Evolutionary conservation across 2,329 filamentous ascomycete genomes (phyloP).

Genomic region (Chaetomium strumarium): DNA sequence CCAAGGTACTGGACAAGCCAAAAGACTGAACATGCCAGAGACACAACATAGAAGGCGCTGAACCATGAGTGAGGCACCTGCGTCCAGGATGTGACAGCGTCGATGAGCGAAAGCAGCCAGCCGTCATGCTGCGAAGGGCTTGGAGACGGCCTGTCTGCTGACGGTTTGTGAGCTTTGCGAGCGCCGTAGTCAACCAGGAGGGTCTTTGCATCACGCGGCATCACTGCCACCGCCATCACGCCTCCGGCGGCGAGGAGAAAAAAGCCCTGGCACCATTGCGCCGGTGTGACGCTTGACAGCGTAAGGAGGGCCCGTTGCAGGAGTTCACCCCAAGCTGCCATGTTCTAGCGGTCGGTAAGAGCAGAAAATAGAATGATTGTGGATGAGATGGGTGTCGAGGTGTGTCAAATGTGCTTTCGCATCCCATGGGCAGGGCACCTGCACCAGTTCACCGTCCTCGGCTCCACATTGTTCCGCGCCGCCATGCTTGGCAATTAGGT

Average conservation of each 20-base stretch:
- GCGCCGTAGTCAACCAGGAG: conserved; percentile 48
- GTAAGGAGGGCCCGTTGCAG: background rate
- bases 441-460: conserved; percentile 6
- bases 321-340: conserved; percentile 2
- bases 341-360: background rate
- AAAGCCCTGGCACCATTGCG: conserved; percentile 39
- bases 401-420: background rate
- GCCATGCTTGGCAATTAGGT: background rate
- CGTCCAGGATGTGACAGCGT: conserved; percentile 34
- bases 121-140: background rate
- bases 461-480: conserved; percentile 17
- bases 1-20: conserved; percentile 63
- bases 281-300: conserved; percentile 20
- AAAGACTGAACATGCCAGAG: conserved; percentile 62
- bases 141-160: background rate
- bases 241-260: conserved; percentile 39
- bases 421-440: too few relatives aligned
- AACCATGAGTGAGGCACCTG: conserved; percentile 87
- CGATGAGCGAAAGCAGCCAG: conserved; percentile 28
- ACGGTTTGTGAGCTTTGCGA: conserved; percentile 28
- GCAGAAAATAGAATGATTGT: too few relatives aligned
- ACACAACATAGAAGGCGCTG: conserved; percentile 75
- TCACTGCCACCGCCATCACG: conserved; percentile 38
- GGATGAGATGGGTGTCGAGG: too few relatives aligned
- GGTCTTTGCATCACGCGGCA: conserved; percentile 40